Conservation (phyloP, 306 rosid species). For the Malus asiatica region DNA sequence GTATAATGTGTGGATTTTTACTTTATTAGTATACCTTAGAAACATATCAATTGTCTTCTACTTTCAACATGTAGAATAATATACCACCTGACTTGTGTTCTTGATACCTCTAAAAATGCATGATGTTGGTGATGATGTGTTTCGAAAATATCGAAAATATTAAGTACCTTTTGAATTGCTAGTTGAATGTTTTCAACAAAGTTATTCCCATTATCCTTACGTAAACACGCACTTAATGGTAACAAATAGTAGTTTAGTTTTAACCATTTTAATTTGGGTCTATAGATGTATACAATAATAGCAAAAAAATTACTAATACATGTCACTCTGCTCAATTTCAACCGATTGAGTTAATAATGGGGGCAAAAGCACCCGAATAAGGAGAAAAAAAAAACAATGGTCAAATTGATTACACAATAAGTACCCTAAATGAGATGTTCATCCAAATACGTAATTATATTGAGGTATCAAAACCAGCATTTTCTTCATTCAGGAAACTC, state of each 20-base stretch:
- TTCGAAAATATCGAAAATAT: background rate
- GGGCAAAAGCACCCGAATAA: background rate
- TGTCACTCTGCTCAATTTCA: background rate
- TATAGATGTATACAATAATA: no score
- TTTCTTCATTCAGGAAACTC: conserved; percentile 2
- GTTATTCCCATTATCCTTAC: background rate
- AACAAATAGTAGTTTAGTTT: background rate
- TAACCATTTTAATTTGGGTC: background rate
- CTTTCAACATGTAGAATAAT: no score
- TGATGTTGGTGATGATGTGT: background rate
- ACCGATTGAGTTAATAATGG: background rate
- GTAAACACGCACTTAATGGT: background rate
- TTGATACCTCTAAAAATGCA: no score
- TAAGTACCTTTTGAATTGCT: background rate
- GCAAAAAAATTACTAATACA: background rate
- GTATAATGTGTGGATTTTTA: no score
- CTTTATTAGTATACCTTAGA: no score
- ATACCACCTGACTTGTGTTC: no score
- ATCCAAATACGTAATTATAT: background rate
- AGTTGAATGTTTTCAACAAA: background rate
- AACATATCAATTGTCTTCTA: no score
- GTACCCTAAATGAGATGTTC: background rate
- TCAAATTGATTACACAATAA: background rate
- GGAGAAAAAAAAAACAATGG: background rate
- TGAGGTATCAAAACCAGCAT: background rate